Base-by-base conservation (phyloP, 306 rosid species). In the Cicer pinnatifidum region DNA sequence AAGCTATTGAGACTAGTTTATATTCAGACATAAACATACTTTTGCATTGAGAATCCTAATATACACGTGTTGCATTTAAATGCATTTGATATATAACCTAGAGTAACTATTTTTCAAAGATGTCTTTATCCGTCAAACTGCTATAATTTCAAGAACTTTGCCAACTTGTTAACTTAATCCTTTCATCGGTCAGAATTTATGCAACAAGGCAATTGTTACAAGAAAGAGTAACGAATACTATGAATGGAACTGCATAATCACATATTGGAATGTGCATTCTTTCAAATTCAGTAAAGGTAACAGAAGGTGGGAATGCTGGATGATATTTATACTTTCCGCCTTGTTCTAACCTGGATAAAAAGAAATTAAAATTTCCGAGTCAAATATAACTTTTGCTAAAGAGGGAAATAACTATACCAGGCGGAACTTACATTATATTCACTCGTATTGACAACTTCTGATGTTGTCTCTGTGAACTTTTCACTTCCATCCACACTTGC, bases 371-470 rank as follows among this genome's bases (percentile, higher is more conserved):
- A 53, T 60, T 67, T 73, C 81, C 71, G 8, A 60, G 56, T 39
- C 51, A 65, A 52, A 59, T 2, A 72, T 46, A 52, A 20, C 33
- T 17, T 81, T 75, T 33, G 62, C 72, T 8, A 9, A 53, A 16
- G 9, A 16, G 46, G 59, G 11, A 15, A 38, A 56, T 11, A 76
- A 50, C 48, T 17, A 67, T 56, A 72, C 46, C 71, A 38, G 41
- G 41, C 8, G 56, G 52, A 54, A 64, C 84, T 83, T 81, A 80
- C 89, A 48, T 75, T 75, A 56, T 76, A 19, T 52, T 54, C 58
- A 12, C 81, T 78, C 9, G 45, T 37, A 72, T 85, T 40, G 35
- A 82, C 77, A 73, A 82, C 85, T 83, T 83, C 88, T 43, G 92
- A 87, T 58, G 76, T 84, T 28, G 84, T 69, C 35, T 78, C 82